Evolutionary conservation across 2,329 filamentous ascomycete genomes (phyloP).

Genomic region (Boeremia exigua): DNA sequence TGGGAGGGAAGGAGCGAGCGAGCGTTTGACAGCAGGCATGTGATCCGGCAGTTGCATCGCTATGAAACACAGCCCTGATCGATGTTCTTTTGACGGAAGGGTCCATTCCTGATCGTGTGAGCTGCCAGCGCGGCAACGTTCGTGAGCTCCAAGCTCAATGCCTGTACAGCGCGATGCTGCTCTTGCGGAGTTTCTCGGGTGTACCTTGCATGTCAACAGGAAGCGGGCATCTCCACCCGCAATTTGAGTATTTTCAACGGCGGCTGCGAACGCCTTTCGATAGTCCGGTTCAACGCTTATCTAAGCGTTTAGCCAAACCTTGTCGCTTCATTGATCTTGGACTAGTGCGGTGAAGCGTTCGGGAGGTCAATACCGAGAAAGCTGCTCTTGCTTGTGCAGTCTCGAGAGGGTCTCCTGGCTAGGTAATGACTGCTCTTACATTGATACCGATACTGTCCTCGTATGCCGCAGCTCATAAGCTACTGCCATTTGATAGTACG

Average conservation of each 20-base stretch:
- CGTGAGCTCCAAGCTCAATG: background rate
- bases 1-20: background rate
- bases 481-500: too few relatives aligned
- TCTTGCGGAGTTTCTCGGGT: background rate
- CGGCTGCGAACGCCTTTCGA: background rate
- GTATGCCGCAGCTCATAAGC: too few relatives aligned
- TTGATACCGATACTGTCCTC: too few relatives aligned
- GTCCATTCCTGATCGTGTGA: background rate
- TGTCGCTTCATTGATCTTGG: background rate
- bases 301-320: background rate
- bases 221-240: background rate
- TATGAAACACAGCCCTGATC: constrained; percentile 1
- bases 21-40: constrained; percentile 1
- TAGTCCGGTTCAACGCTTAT: background rate
- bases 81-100: background rate
- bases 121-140: background rate
- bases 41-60: background rate
- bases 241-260: background rate
- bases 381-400: too few relatives aligned
- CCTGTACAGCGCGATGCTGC: background rate
- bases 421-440: too few relatives aligned
- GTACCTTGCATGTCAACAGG: background rate
- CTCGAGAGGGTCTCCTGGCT: too few relatives aligned
- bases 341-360: background rate
- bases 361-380: too few relatives aligned